Base-by-base conservation (phyloP, 768 basidiomycete species). In the Leucogyrophana mollusca region DNA sequence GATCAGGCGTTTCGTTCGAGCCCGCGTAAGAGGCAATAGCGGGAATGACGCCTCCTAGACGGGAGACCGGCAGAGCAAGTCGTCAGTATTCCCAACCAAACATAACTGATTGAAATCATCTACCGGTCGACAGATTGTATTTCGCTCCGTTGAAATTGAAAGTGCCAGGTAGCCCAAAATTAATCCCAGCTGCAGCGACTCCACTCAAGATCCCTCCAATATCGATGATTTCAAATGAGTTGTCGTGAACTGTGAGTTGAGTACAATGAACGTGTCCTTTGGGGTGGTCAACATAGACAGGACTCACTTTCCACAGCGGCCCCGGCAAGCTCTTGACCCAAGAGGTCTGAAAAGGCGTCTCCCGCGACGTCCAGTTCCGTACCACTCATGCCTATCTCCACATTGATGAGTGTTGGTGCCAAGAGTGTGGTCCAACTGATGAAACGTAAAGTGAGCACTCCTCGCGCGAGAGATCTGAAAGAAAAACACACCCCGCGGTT, bases 351-450 rank as follows among this genome's bases (percentile, higher is more conserved):
- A 16, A 52, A 55, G 2, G 24, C 45, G 8, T 8, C 41, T 3
- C 43, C 41, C 2, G 13, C 33, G 16, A 52, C 35, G 23, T 54
- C 50, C 0, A 46, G 23, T 37, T 54, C 53, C 9, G 18, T 34
- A 9, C 53, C 53, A 3, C 18, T 37, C 5, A 35, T 20, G 10
- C 11, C 13, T 13, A 42, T 16, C n/a, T 34, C 4, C 5, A 14
- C 17, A 17, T 11, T 14, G 18, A 54, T 32, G n/a, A 37, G 8
- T 4, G 20, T 40, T 18, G 53, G 53, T 1, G 43, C 37, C n/a
- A 54, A 14, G 7, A 54, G 43, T 11, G 53, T 54, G 30, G 53
- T 24, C 50, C 53, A 54, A 14, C 51, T 51, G n/a, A n/a, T n/a
- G n/a, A 18, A 11, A 38, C 13, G 17, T 16, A 47, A n/a, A n/a